Evolutionary conservation across 257 asterid genomes (phyloP).

Genomic region (Solanum tacnaense): DNA sequence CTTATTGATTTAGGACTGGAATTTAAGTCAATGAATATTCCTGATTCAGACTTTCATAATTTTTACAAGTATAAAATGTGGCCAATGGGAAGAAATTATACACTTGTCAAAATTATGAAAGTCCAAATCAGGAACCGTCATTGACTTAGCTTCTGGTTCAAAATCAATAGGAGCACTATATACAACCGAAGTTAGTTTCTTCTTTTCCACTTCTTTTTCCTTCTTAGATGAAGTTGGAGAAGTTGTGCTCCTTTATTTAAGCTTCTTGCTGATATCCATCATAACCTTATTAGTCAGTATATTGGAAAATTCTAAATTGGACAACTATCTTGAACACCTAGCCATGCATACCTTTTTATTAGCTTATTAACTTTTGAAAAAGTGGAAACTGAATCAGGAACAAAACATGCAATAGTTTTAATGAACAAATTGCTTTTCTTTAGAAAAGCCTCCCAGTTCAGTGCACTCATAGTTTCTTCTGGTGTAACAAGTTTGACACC

Average conservation of each 20-base stretch:
- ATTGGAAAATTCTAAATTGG: no score
- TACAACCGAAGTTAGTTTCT: neutral
- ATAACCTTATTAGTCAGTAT: no score
- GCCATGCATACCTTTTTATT: no score
- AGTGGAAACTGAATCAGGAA: neutral
- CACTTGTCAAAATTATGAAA: neutral
- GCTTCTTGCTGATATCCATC: neutral
- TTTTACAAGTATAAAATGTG: neutral
- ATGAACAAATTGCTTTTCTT: neutral
- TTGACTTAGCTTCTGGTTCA: neutral
- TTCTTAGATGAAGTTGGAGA: neutral
- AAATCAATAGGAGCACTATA: neutral
- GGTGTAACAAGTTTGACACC: no score
- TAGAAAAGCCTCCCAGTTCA: no score
- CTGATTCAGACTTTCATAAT: slow-evolving; percentile 45
- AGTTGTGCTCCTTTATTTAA: neutral
- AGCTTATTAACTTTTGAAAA: no score
- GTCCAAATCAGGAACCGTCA: neutral
- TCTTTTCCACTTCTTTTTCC: neutral
- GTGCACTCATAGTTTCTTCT: no score
- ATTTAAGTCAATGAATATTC: slow-evolving; percentile 32
- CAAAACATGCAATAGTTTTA: no score
- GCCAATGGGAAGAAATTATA: neutral
- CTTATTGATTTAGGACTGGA: neutral
- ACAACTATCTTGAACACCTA: no score